Evolutionary conservation across 2,329 filamentous ascomycete species (phyloP), one percentile per base, ranked within the genome.

Genomic region (Orbilia brochopaga): DNA sequence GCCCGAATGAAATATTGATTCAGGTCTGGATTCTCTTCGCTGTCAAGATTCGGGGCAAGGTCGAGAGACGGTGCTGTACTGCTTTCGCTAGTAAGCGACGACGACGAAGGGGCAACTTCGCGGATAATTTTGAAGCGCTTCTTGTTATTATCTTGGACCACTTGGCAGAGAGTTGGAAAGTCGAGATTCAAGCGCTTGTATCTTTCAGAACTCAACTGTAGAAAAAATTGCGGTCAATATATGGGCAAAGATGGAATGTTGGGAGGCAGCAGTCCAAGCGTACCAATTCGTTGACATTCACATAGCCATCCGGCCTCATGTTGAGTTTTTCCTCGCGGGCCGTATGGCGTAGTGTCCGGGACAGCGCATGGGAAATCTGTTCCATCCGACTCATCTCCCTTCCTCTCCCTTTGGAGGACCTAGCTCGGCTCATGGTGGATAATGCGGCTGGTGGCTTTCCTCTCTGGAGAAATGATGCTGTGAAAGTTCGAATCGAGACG

Each of bases 1-100:
- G 94, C 94, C 77, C 94, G 91, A 80, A 99, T 97, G 32, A 95
- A 83, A 82, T 88, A 97, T 79, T 89, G 83, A 0, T 83, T 79
- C 0, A 90, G 84, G 55, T 89, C 82, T 4, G 60, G 67, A 7
- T 74, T 61, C 11, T 69, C 61, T 23, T 58, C 67, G 32, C 69
- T 65, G 11, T 73, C 63, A 37, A 79, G 72, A 52, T 80, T 78
- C 24, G 77, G 75, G 2, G 78, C 77, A n/a, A 79, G 30, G 35
- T 76, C 70, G 54, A 69, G 52, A 24, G 76, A 62, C 13, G 72
- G 32, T 62, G 76, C 65, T 74, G 56, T 8, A 74, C 75, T 21
- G 74, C 74, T 8, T 66, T 23, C 13, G 44, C 77, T 72, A 2
- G 74, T 51, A 13, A 78, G 77, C 13, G 58, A 53, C 15, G 59